phyloP scores from a whole-genome alignment of 2,329 filamentous ascomycete genomes.

The Nemania sp. region DNA sequence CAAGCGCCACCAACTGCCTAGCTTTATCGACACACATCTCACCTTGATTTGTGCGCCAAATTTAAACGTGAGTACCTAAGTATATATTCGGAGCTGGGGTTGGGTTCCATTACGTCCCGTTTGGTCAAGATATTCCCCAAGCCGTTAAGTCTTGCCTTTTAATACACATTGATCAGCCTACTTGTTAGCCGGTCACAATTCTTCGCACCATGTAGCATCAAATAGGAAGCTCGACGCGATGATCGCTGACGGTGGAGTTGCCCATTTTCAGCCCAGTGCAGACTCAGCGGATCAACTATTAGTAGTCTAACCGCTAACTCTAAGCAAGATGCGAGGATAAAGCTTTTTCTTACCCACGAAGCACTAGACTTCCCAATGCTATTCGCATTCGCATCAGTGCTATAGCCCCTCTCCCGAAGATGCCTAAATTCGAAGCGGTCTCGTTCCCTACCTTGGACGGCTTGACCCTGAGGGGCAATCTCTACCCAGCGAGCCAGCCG shows the following conservation, averaged over 20 bases:
- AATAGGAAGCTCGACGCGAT: not conserved
- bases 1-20: no score
- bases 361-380: not conserved
- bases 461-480: not conserved
- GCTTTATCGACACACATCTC: no score
- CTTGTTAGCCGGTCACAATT: not conserved
- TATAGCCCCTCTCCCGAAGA: not conserved
- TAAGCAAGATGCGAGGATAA: not conserved
- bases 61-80: no score
- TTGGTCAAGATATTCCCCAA: no score
- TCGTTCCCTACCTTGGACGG: not conserved
- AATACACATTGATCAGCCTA: no score
- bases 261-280: not conserved
- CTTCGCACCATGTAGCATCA: not conserved
- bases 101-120: no score
- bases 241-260: not conserved
- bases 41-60: no score
- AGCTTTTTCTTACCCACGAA: not conserved
- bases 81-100: no score
- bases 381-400: not conserved
- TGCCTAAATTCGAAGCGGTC: not conserved
- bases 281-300: no score
- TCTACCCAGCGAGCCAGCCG: not conserved
- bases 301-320: not conserved
- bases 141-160: no score